Conservation (phyloP, 2,329 filamentous ascomycete genomes). For the Zarea fungicola region DNA sequence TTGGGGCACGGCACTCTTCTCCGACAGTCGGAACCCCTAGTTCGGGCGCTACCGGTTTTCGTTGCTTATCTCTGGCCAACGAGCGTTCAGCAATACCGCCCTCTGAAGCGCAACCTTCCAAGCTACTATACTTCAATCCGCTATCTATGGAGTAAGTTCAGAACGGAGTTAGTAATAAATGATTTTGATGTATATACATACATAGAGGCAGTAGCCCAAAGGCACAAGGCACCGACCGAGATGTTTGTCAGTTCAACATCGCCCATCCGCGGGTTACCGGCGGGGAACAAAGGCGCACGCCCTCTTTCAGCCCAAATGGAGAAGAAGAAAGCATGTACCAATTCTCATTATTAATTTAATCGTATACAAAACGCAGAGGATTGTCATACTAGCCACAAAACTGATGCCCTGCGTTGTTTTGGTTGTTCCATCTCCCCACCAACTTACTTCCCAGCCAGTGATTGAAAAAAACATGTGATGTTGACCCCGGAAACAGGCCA, state of each 20-base stretch:
- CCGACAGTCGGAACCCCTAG: constrained; percentile 1
- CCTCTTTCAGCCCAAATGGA: no score
- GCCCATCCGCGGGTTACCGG: neutral
- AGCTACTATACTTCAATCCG: neutral
- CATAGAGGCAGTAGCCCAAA: no score
- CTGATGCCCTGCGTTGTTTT: no score
- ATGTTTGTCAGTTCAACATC: no score
- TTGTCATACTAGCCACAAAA: no score
- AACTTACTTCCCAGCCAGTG: no score
- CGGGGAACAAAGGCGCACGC: neutral
- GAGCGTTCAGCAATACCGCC: neutral
- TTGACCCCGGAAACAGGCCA: constrained; percentile 1
- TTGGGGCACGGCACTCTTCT: neutral
- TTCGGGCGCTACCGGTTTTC: no score
- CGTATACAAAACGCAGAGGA: no score
- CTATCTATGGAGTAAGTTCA: neutral
- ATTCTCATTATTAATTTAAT: constrained; percentile 1
- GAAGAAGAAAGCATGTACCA: neutral
- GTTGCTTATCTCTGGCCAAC: constrained; percentile 10
- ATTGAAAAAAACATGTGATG: constrained; percentile 7
- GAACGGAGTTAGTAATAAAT: no score
- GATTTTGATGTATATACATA: no score
- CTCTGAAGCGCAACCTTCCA: neutral
- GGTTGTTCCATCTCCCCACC: no score
- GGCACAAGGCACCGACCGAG: no score